Percentiles rank a stretch among this genome's conserved stretches.
Evolutionary conservation across 345 rosid species (phyloP).

Genomic region (Linum tenue): DNA sequence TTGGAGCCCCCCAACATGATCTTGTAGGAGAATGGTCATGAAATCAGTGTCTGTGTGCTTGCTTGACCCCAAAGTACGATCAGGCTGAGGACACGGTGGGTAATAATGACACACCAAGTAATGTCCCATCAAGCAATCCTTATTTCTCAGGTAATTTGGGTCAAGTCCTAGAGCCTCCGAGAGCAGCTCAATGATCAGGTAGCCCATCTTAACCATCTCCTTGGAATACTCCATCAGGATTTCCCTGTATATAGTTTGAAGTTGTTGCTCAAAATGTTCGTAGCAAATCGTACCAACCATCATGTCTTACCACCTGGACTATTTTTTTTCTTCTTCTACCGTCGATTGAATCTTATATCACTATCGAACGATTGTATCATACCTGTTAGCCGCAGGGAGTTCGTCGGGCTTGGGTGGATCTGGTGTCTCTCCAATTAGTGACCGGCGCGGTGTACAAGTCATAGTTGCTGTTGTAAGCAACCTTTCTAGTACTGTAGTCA

Average conservation of each 20-base stretch:
- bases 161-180: not conserved
- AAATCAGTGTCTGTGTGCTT: not conserved
- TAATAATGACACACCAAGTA: not conserved
- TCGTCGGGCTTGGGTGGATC: constrained; percentile 15
- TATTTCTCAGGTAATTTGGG: not conserved
- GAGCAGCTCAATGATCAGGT: not conserved
- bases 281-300: too few species aligned
- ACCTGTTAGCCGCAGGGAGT: constrained; percentile 13
- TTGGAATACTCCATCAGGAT: not conserved
- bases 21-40: constrained; percentile 1
- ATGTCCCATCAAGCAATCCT: not conserved
- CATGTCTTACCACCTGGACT: too few species aligned
- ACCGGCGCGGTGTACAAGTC: constrained; percentile 8
- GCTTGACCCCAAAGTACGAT: not conserved
- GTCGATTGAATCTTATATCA: too few species aligned
- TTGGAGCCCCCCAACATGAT: not conserved
- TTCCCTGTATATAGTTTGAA: not conserved
- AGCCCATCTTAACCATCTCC: not conserved
- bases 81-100: constrained; percentile 1
- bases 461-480: constrained; percentile 13
- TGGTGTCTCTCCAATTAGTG: constrained; percentile 18
- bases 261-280: too few species aligned
- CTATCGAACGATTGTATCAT: not conserved
- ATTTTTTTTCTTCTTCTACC: too few species aligned
- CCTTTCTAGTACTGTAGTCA: constrained; percentile 5